phyloP scores from a whole-genome alignment of 2,329 filamentous ascomycete species.

The Xylaria sp. region DNA sequence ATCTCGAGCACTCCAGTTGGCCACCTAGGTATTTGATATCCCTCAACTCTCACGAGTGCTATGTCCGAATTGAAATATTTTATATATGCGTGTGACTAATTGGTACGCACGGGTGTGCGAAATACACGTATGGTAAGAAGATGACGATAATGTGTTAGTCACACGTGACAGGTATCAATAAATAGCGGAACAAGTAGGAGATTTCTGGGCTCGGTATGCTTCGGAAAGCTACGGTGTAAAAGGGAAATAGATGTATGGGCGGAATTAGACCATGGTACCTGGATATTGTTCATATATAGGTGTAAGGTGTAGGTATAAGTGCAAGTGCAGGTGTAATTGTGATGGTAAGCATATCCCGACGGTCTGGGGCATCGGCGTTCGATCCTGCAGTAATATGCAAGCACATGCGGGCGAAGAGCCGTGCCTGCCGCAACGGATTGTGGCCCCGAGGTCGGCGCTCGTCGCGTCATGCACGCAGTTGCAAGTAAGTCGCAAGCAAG shows the following conservation, averaged over 20 bases:
- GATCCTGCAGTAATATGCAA: neutral
- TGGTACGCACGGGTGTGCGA: too few species aligned
- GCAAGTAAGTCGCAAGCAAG: neutral
- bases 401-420: neutral
- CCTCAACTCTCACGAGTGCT: neutral
- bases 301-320: neutral
- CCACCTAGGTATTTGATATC: neutral
- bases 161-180: constrained; percentile 14
- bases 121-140: neutral
- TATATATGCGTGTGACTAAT: neutral
- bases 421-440: neutral
- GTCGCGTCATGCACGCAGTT: constrained; percentile 13
- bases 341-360: neutral
- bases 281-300: neutral
- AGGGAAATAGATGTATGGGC: neutral
- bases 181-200: constrained; percentile 7
- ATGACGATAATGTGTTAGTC: neutral
- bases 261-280: constrained; percentile 7
- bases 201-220: constrained; percentile 12
- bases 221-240: constrained; percentile 31
- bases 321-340: too few species aligned
- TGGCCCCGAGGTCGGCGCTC: constrained; percentile 30
- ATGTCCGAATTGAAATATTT: neutral
- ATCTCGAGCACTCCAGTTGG: neutral
- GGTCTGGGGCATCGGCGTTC: neutral